Evolutionary conservation across 2,329 filamentous ascomycete genomes (phyloP), one percentile per base, ranked within the genome.

Genomic region (Pseudogymnoascus sp.): DNA sequence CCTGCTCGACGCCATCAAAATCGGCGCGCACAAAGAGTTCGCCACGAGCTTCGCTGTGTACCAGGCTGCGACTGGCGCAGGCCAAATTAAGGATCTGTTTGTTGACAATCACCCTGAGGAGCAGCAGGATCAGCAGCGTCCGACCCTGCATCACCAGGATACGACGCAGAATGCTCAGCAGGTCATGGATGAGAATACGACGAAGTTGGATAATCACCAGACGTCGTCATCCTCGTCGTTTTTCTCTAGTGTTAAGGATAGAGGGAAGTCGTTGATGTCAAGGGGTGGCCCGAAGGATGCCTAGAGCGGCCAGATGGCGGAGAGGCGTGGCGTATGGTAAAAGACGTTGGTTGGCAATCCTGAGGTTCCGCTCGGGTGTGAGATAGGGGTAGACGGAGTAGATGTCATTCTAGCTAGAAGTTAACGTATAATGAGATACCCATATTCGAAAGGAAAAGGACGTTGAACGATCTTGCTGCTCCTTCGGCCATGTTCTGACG

Each of bases 151-250:
- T 29, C 68, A 71, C 21, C 68, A 73, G 18, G 74, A 76, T 40
- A 77, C 79, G 3, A 75, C 82, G n/a, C 74, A 76, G 29, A 68
- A 78, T 27, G 81, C 81, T 0, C 76, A 80, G 63, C 72, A 81
- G 65, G 76, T 83, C 36, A 83, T 83, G 80, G 75, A 82, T 48
- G 75, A 80, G 10, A 76, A 83, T 61, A 84, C 81, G 0, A 79
- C 74, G 6, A 78, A 82, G 67, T 67, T 84, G 4, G 78, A 82
- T 35, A 72, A 72, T 2, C 73, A 78, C 52, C 66, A 66, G 42
- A 66, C 67, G 13, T 59, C 67, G 36, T 69, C 68, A 27, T 61
- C 21, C 29, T 67, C 67, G 13, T 59, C 67, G 36, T 69, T 69
- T 29, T 61, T 31, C 29, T 36, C 42, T 35, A 27, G 29, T 37